A percentile compares a stretch with the other conserved stretches of the same genome.
These are phyloP conservation scores for Ananas comosus DNA, from an alignment of 176 grass and related monocot species.

Conservation along the genomic window DNA sequence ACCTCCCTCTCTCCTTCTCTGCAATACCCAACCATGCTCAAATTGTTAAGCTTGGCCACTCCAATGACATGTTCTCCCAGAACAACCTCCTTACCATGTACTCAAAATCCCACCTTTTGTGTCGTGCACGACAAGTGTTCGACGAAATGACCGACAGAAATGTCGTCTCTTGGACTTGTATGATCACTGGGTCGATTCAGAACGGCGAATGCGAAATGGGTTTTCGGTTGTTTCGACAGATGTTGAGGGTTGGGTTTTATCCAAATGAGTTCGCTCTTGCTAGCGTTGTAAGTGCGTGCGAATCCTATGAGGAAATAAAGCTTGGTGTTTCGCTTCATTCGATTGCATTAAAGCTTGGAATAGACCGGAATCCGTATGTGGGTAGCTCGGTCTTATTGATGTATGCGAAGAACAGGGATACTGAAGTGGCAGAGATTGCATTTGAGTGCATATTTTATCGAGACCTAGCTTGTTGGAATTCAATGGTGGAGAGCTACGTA, in stretches of 20 bases:
- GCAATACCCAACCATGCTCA: constrained; percentile 27
- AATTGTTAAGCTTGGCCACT: constrained; percentile 32
- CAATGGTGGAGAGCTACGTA: constrained; percentile 39
- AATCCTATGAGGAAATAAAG: neutral
- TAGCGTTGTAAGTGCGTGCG: constrained; percentile 16
- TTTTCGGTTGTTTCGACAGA: constrained; percentile 13
- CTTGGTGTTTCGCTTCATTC: constrained; percentile 29
- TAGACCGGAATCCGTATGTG: constrained; percentile 23
- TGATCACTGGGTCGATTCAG: constrained; percentile 27
- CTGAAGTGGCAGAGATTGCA: constrained; percentile 20
- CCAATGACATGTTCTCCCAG: constrained; percentile 36
- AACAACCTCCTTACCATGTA: constrained; percentile 36
- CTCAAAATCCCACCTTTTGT: constrained; percentile 4
- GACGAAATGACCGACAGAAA: constrained; percentile 41
- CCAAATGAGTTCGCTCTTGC: constrained; percentile 44
- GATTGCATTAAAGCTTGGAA: constrained; percentile 23
- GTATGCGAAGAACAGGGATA: constrained; percentile 27
- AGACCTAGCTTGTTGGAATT: constrained; percentile 43
- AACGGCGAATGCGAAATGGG: constrained; percentile 12
- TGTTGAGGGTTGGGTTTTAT: constrained; percentile 29
- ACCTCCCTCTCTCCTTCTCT: constrained; percentile 15
- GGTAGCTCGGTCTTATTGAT: constrained; percentile 35
- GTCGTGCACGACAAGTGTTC: constrained; percentile 17
- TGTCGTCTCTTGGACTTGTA: constrained; percentile 42
- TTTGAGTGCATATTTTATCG: constrained; percentile 14